phyloP scores from a whole-genome alignment of 225 moss, liverwort and hornwort species.

The Marchantia paleacea region DNA sequence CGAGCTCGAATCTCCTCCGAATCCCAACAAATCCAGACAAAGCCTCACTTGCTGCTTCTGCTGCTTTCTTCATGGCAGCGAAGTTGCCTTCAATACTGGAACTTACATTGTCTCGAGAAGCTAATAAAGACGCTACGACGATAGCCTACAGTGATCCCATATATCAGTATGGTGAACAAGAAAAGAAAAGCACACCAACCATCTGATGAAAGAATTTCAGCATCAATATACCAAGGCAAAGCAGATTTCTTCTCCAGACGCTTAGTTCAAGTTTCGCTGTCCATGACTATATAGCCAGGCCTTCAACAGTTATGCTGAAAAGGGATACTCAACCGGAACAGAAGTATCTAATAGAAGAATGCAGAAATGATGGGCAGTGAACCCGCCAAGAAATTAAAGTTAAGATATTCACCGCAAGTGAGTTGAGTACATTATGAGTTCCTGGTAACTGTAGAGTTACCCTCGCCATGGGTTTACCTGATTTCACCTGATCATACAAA shows the following conservation, averaged over 20 bases:
- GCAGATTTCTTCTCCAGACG: too few species aligned
- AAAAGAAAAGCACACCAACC: neutral
- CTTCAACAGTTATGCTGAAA: too few species aligned
- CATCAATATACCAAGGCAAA: too few species aligned
- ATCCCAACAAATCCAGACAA: constrained; percentile 66
- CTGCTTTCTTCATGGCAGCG: constrained; percentile 46
- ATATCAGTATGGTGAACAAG: neutral
- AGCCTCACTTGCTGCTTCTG: constrained; percentile 61
- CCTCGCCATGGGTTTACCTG: constrained; percentile 72
- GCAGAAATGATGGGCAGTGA: neutral
- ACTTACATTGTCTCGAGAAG: constrained; percentile 40
- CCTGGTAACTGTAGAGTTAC: constrained; percentile 87
- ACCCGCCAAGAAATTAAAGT: neutral
- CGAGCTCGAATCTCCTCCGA: constrained; percentile 76
- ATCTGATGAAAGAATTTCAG: too few species aligned
- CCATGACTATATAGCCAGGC: too few species aligned
- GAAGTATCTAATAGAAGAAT: neutral
- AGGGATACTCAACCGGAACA: neutral
- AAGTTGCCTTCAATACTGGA: constrained; percentile 34
- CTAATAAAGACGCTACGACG: constrained; percentile 70
- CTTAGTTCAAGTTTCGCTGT: too few species aligned
- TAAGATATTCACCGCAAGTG: constrained; percentile 69
- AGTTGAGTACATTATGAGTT: constrained; percentile 95
- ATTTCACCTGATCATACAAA: constrained; percentile 54
- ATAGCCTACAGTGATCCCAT: constrained; percentile 52